Percentiles rank a stretch among this genome's conserved stretches.
Conservation (phyloP, 2,329 filamentous ascomycete species). For the Neocatenulostroma microsporum region DNA sequence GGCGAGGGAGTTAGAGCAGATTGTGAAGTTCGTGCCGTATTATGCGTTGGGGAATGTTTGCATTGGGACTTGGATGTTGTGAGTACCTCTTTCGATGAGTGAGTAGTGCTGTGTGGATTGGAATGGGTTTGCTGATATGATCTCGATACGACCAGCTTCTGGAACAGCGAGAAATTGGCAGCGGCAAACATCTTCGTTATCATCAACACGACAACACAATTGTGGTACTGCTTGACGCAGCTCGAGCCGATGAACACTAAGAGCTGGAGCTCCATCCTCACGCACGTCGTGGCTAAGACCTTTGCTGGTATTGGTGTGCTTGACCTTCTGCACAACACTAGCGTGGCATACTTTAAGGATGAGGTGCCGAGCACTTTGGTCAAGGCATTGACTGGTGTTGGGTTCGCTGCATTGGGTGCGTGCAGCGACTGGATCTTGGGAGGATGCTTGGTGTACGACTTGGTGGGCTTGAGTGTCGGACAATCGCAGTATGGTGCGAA, state of each 20-base stretch:
- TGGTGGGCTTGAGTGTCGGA: slow-evolving; percentile 48
- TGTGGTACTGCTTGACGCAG: slow-evolving; percentile 46
- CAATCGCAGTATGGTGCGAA: slow-evolving; percentile 42
- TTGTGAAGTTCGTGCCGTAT: slow-evolving; percentile 49
- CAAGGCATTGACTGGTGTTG: slow-evolving; percentile 47
- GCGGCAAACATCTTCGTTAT: slow-evolving; percentile 50
- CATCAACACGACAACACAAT: slow-evolving; percentile 48
- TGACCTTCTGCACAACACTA: slow-evolving; percentile 52
- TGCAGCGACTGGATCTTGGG: slow-evolving; percentile 55
- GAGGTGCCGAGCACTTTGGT: slow-evolving; percentile 40
- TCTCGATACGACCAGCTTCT: no score
- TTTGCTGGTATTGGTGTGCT: slow-evolving; percentile 55
- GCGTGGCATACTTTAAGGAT: slow-evolving; percentile 48
- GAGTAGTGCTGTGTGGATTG: no score
- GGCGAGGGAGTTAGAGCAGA: slow-evolving; percentile 40
- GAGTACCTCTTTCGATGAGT: no score
- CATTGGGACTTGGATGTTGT: slow-evolving; percentile 57
- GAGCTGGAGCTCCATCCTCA: slow-evolving; percentile 47
- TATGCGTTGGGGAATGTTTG: slow-evolving; percentile 52
- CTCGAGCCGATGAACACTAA: slow-evolving; percentile 43
- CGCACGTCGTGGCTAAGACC: slow-evolving; percentile 51
- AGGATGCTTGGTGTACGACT: slow-evolving; percentile 51
- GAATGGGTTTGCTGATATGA: no score
- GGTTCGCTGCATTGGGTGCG: slow-evolving; percentile 45
- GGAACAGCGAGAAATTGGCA: slow-evolving; percentile 47